Evolutionary conservation across 495 filamentous ascomycete genomes (phyloP), one percentile per base, ranked within the genome.

Genomic region (Daldinia grandis): DNA sequence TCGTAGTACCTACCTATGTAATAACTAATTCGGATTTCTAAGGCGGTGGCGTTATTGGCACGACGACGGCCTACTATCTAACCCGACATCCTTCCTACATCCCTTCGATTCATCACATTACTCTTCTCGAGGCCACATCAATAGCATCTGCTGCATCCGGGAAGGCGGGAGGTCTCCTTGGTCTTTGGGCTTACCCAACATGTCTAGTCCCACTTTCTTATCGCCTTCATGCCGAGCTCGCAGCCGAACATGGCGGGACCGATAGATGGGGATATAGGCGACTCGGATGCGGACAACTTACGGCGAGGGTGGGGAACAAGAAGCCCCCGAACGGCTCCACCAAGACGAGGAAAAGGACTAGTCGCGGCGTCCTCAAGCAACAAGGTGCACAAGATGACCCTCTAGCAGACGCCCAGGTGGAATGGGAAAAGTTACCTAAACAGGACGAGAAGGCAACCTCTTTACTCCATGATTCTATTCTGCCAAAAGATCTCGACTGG

Each of bases 11-110:
- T 42, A n/a, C n/a, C n/a, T n/a, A n/a, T n/a, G n/a, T n/a, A 65
- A 14, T 51, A 30, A 64, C 73, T 70, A 70, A 74, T 66, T 27
- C 21, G 50, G 8, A 21, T 53, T 1, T 64, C 63, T 30, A 60
- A 94, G 95, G 95, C 71, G 95, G 95, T 72, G 95, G 95, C 75
- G 94, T 99, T 62, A 97, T 99, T 74, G 95, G 95, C 73, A 92
- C 90, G 78, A 95, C 93, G 61, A 93, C 93, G 14, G 95, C 95
- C 58, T 99, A 99, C 79, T 98, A 91, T 76, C 83, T 99, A 14
- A 95, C 93, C 1, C 90, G 93, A 66, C 95, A 99, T 79, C 91
- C 92, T 10, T 88, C 87, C 24, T 99, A 91, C 80, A 85, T 95
- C 76, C 87, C 92, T 24, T 76, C 84, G 5, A 85, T 87, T 35